Conservation (phyloP, 495 filamentous ascomycete species). For the Aspergillus nanangensis region DNA sequence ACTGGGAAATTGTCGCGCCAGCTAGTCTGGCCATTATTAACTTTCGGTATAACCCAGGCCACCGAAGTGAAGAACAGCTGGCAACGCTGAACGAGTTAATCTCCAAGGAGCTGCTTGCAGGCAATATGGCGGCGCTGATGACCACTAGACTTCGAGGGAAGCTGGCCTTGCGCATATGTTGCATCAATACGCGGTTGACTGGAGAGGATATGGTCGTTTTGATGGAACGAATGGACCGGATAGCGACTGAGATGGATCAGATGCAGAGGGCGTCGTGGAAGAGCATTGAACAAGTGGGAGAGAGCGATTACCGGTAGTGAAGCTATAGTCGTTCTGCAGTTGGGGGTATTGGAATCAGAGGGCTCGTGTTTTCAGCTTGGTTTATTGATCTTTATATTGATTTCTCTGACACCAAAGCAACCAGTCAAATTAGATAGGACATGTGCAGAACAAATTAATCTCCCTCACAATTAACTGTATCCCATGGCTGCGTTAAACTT, state of each 20-base stretch:
- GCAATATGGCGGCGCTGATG: not conserved
- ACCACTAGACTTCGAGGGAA: not conserved
- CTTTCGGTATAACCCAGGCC: not conserved
- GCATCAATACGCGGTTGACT: not conserved
- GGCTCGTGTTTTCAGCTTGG: too few relatives aligned
- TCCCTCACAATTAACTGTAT: too few relatives aligned
- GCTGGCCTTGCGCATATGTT: not conserved
- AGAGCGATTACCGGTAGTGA: too few relatives aligned
- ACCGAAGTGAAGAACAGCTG: not conserved
- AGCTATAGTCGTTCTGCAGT: too few relatives aligned
- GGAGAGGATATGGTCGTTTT: not conserved
- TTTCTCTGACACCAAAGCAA: too few relatives aligned
- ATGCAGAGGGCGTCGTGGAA: not conserved
- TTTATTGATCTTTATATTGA: too few relatives aligned
- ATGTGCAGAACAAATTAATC: too few relatives aligned
- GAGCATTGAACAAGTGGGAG: too few relatives aligned
- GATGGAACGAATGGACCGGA: not conserved
- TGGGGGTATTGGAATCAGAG: too few relatives aligned
- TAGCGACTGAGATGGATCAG: not conserved
- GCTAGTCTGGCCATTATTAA: not conserved
- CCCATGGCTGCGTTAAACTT: too few relatives aligned
- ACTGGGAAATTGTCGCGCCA: not conserved
- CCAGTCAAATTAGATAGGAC: too few relatives aligned
- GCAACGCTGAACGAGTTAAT: not conserved
- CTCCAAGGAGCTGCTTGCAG: not conserved